Evolutionary conservation across 2,329 filamentous ascomycete genomes (phyloP).

Genomic region (Diaporthe caulivora): DNA sequence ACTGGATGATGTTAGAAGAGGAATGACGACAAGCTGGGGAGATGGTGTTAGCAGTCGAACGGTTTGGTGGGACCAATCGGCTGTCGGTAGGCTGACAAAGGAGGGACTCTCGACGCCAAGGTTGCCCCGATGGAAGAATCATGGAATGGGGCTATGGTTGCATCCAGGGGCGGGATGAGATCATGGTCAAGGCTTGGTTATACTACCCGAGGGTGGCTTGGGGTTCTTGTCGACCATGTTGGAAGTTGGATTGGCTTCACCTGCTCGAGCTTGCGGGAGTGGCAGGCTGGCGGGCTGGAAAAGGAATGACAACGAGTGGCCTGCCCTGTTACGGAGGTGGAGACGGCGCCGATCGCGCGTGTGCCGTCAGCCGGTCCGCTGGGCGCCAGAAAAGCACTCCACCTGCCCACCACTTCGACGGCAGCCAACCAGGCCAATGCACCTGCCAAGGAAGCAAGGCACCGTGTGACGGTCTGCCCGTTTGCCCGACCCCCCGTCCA

Average conservation of each 20-base stretch:
- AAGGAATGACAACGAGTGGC: background rate
- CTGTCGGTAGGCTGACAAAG: conserved; percentile 13
- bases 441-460: conserved; percentile 16
- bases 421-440: conserved; percentile 3
- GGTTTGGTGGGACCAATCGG: conserved; percentile 8
- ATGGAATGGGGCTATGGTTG: conserved; percentile 16
- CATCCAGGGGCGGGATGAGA: conserved; percentile 18
- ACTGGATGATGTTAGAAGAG: background rate
- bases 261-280: conserved; percentile 9
- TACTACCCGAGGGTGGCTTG: conserved; percentile 22
- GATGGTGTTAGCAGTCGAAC: conserved; percentile 5
- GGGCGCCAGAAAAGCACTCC: conserved; percentile 8
- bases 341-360: conserved; percentile 18
- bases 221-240: conserved; percentile 4
- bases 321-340: conserved; percentile 15
- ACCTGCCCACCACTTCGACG: background rate
- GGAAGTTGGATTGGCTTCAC: conserved; percentile 10
- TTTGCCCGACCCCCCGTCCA: background rate
- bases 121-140: conserved; percentile 20
- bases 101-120: background rate
- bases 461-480: conserved; percentile 26
- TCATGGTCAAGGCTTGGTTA: conserved; percentile 18
- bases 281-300: background rate
- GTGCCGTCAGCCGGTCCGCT: conserved; percentile 32
- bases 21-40: background rate